Conservation (phyloP, 208 protist species). For the Leptomonas pyrrhocoris region DNA sequence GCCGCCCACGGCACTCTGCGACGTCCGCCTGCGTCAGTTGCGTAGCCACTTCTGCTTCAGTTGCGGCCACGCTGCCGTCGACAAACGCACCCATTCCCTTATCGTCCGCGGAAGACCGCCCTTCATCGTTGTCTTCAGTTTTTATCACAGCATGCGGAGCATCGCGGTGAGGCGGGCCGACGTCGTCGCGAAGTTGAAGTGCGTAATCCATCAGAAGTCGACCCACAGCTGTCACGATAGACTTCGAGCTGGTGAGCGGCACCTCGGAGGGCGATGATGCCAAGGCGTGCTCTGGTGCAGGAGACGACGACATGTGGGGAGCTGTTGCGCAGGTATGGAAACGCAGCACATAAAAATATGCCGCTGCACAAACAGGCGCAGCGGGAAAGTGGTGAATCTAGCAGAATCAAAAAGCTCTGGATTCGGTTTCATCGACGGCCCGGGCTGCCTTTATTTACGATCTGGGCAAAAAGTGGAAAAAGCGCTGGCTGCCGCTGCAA, state of each 20-base stretch:
- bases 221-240: conserved; percentile 25
- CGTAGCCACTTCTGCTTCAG: neutral
- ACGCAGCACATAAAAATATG: neutral
- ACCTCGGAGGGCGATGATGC: neutral
- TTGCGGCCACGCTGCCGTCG: neutral
- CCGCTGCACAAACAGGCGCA: no score
- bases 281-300: neutral
- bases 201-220: conserved; percentile 53
- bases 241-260: neutral
- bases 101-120: neutral
- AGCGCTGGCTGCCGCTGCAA: no score
- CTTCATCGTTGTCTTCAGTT: neutral
- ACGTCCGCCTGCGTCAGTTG: conserved; percentile 28
- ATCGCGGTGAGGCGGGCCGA: conserved; percentile 10
- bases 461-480: no score
- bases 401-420: no score
- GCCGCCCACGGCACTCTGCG: conserved; percentile 11
- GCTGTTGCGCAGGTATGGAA: neutral
- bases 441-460: no score
- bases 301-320: conserved; percentile 8
- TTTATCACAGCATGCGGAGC: neutral
- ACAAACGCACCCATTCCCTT: no score
- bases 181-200: conserved; percentile 52
- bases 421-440: no score
- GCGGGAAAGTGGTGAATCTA: no score